Evolutionary conservation across 345 rosid genomes (phyloP).

Genomic region (Corchorus capsularis): DNA sequence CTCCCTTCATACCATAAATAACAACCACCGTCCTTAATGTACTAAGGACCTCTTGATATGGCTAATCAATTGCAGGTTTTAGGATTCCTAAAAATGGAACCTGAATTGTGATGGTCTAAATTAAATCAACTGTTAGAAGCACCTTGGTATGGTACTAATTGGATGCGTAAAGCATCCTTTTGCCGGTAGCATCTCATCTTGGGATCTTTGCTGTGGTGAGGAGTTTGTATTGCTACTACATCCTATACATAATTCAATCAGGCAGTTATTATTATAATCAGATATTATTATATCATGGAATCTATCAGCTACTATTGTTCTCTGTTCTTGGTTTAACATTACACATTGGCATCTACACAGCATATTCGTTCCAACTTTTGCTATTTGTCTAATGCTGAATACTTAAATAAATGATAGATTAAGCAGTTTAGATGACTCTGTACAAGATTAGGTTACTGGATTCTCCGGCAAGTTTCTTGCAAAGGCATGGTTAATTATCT

Average conservation of each 20-base stretch:
- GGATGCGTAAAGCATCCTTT: neutral
- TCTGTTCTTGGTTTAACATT: neutral
- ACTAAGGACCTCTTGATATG: neutral
- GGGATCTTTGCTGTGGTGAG: slow-evolving; percentile 10
- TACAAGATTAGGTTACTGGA: neutral
- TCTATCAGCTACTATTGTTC: neutral
- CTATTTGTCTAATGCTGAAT: neutral
- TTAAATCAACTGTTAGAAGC: neutral
- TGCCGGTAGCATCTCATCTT: neutral
- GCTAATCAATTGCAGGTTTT: neutral
- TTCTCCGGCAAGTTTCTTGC: neutral
- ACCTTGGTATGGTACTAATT: neutral
- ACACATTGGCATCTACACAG: neutral
- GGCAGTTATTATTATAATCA: neutral
- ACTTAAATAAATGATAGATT: slow-evolving; percentile 2
- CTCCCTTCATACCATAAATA: neutral
- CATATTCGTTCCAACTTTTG: neutral
- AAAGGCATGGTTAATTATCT: too few relatives aligned
- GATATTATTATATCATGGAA: neutral
- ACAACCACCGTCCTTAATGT: neutral
- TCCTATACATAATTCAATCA: neutral
- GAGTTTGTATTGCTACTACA: neutral
- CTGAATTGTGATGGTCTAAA: neutral
- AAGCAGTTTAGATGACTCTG: neutral
- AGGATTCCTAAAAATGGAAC: slow-evolving; percentile 6